These are phyloP conservation scores for Trichoderma asperelloides DNA, from an alignment of 495 filamentous ascomycete genomes.

Conservation along the genomic window DNA sequence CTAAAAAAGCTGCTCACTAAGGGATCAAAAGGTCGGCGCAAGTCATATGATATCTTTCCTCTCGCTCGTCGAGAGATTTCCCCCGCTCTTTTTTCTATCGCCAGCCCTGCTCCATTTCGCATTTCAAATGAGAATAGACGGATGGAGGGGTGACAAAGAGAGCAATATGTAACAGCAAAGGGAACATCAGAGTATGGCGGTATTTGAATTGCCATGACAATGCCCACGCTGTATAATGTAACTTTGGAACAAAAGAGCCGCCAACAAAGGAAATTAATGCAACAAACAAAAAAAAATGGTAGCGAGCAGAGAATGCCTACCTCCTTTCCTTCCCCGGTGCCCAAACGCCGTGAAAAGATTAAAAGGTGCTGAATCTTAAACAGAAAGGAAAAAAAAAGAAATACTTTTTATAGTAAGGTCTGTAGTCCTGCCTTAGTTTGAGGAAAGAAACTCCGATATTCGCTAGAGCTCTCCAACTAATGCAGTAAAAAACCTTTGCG, in stretches of 20 bases:
- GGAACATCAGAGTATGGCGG: background rate
- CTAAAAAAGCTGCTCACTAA: background rate
- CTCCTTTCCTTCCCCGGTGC: conserved; percentile 16
- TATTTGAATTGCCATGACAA: background rate
- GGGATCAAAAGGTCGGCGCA: background rate
- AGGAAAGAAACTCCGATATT: background rate
- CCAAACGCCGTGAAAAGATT: conserved; percentile 3
- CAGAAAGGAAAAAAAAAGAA: background rate
- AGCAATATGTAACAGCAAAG: background rate
- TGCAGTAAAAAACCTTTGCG: background rate
- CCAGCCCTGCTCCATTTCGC: background rate
- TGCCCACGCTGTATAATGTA: background rate
- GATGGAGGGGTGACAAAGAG: background rate
- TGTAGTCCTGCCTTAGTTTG: background rate
- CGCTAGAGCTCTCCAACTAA: background rate
- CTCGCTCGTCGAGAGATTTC: background rate
- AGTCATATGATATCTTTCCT: background rate
- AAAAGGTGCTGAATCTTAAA: background rate
- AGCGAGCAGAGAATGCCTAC: conserved; percentile 13
- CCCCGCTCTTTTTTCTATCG: background rate
- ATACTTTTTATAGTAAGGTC: background rate
- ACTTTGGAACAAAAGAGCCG: background rate
- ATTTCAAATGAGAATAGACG: background rate
- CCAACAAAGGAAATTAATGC: background rate
- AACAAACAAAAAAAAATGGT: background rate